Evolutionary conservation across 2,329 filamentous ascomycete species (phyloP).

Genomic region (Claviceps spartinae): DNA sequence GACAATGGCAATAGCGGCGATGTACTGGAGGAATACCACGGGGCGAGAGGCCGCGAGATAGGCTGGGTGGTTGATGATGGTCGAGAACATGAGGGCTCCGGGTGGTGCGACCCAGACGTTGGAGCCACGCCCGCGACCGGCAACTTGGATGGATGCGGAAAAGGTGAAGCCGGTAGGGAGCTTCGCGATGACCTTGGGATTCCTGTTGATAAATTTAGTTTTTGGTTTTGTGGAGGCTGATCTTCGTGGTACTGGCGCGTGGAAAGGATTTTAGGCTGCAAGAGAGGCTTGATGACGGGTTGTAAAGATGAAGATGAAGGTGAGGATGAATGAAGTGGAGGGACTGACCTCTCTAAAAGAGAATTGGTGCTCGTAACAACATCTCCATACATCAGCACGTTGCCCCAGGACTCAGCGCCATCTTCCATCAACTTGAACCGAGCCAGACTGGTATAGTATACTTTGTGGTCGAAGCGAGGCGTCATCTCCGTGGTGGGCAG

Average conservation of each 20-base stretch:
- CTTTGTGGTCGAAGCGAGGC: constrained; percentile 72
- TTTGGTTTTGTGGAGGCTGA: neutral
- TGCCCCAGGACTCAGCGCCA: constrained; percentile 57
- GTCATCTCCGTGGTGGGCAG: constrained; percentile 61
- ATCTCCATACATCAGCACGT: constrained; percentile 71
- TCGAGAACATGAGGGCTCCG: constrained; percentile 77
- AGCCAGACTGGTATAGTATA: constrained; percentile 60
- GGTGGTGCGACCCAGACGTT: constrained; percentile 94
- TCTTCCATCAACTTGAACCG: constrained; percentile 47
- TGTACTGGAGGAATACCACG: constrained; percentile 87
- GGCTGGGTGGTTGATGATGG: constrained; percentile 70
- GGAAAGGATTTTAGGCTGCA: neutral
- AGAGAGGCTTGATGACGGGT: neutral
- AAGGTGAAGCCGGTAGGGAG: constrained; percentile 80
- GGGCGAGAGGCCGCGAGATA: constrained; percentile 59
- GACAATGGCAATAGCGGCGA: constrained; percentile 77
- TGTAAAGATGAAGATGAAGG: neutral
- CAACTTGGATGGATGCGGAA: constrained; percentile 75
- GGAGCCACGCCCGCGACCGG: constrained; percentile 72
- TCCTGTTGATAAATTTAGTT: constrained; percentile 32
- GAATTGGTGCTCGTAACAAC: constrained; percentile 92
- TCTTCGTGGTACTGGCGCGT: neutral
- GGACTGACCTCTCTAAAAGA: constrained; percentile 64
- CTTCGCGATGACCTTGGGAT: constrained; percentile 59
- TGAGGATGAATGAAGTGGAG: neutral